Evolutionary conservation across 371 early-diverging fungal genomes (phyloP), one percentile per base, ranked within the genome.

Genomic region (Actinomucor elegans): DNA sequence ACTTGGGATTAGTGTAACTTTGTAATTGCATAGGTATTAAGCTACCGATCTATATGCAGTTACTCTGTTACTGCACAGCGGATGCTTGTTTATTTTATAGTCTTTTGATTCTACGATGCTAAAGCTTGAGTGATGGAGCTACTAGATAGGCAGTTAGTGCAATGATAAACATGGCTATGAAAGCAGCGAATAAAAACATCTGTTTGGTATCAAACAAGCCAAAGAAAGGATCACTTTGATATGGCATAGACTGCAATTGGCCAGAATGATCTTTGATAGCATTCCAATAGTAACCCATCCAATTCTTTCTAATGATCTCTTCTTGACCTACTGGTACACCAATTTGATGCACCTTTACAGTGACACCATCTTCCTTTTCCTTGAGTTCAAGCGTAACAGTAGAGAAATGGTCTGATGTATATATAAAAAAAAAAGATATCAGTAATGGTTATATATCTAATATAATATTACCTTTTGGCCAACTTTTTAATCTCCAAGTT

Each of bases 231-330:
- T 43, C 46, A 5, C 17, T 31, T 26, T 51, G 37, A 7, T 43
- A 43, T 26, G 52, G 52, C 26, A 52, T 40, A 36, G 37, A 34
- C 34, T 43, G 31, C 6, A 45, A 47, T 4, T 33, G 45, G 27
- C 28, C 27, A 3, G 31, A 26, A 28, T 31, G 4, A 2, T 36
- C 80, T 68, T 94, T 94, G 70, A 97, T 97, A 34, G 91, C 75
- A 71, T 88, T 83, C 91, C 92, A 96, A 82, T 94, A 97, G 68
- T 93, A 95, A 29, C 80, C 79, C 29, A 80, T 78, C 97, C 97
- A 97, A 79, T 97, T 94, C 32, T 69, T 74, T 53, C 79, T 79
- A 14, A 91, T 90, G 14, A 80, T 67, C 1, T 92, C 93, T 69
- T 88, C 88, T 67, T 96, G 91, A 21, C 90, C 91, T 36, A 91